These are phyloP conservation scores for Syzygium grande DNA, from an alignment of 345 rosid species.

Conservation along the genomic window DNA sequence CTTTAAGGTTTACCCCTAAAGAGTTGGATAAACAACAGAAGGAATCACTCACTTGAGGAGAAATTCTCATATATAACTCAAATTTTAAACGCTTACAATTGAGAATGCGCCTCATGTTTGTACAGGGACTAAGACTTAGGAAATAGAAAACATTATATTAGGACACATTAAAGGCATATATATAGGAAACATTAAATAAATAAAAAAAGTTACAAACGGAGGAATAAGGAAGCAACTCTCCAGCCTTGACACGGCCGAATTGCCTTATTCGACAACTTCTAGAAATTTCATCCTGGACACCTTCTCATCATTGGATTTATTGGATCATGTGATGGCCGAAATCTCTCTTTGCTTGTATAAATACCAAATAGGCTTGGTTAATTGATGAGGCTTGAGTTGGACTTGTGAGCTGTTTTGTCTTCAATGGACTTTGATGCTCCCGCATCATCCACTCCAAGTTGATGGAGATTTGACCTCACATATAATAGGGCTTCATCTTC, in stretches of 20 bases:
- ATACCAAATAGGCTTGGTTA: background rate
- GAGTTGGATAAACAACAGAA: background rate
- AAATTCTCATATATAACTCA: background rate
- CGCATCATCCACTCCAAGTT: no score
- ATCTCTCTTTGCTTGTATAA: background rate
- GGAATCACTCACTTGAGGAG: background rate
- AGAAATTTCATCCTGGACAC: background rate
- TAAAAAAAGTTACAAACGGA: no score
- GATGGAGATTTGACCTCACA: no score
- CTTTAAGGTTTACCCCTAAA: no score
- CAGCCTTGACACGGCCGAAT: background rate
- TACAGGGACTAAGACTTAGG: background rate
- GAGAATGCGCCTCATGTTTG: background rate
- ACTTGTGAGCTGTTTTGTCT: no score
- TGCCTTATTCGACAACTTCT: background rate
- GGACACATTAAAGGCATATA: background rate
- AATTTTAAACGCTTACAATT: background rate
- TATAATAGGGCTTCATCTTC: no score
- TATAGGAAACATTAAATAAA: background rate
- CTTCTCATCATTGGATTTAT: background rate
- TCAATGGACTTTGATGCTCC: no score
- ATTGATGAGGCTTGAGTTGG: no score
- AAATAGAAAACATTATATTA: no score
- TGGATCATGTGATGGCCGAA: background rate
- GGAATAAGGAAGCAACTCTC: background rate